Evolutionary conservation across 2,329 filamentous ascomycete species (phyloP).

Genomic region (Paecilomyces fulvus): DNA sequence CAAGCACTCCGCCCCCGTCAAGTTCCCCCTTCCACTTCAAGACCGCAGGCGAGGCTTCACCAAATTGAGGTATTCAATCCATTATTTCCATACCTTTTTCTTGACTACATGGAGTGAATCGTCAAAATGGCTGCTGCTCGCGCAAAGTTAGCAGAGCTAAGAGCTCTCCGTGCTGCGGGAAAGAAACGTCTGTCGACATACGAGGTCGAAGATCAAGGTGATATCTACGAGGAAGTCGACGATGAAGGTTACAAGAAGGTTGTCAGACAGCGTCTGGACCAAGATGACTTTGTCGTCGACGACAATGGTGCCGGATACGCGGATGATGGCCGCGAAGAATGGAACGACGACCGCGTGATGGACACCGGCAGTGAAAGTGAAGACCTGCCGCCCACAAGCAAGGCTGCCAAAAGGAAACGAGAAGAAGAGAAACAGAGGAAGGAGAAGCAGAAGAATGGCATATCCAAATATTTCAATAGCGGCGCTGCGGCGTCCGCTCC

Average conservation of each 20-base stretch:
- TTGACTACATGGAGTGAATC: neutral
- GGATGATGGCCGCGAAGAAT: conserved; percentile 89
- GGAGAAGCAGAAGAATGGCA: conserved; percentile 82
- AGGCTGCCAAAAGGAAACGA: conserved; percentile 70
- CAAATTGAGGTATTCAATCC: neutral
- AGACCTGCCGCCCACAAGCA: conserved; percentile 54
- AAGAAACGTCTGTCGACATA: conserved; percentile 87
- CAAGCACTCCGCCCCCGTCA: neutral
- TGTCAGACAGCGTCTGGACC: conserved; percentile 75
- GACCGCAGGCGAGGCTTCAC: neutral
- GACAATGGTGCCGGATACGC: conserved; percentile 96
- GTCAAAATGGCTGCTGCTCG: conserved; percentile 24
- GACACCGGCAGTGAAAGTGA: conserved; percentile 69
- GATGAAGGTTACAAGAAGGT: conserved; percentile 97
- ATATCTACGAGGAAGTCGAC: conserved; percentile 92
- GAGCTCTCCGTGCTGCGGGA: conserved; percentile 74
- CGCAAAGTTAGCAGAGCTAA: conserved; percentile 58
- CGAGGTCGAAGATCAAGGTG: conserved; percentile 72
- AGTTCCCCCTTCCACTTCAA: neutral
- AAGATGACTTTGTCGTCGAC: conserved; percentile 97
- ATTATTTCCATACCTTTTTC: neutral
- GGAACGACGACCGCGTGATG: conserved; percentile 57
- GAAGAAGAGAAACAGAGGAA: conserved; percentile 79
- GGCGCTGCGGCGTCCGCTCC: conserved; percentile 53
- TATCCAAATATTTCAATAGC: conserved; percentile 88